Conservation (phyloP, 257 asterid species). For the Jacaranda copaia region DNA sequence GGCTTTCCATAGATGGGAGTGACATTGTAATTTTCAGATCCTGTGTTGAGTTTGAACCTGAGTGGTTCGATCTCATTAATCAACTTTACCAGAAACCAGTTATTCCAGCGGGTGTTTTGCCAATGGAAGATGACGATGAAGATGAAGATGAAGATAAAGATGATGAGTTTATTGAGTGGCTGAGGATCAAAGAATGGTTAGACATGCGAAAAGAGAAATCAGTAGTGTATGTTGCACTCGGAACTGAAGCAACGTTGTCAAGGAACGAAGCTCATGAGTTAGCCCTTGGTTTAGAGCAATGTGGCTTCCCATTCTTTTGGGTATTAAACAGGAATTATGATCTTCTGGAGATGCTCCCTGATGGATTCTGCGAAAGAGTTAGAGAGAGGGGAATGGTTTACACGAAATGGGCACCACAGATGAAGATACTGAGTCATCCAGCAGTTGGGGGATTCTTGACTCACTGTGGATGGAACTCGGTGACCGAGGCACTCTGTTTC, state of each 20-base stretch:
- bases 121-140: slow-evolving; percentile 45
- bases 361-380: slow-evolving; percentile 58
- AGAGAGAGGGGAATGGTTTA: slow-evolving; percentile 39
- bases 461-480: slow-evolving; percentile 94
- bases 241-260: slow-evolving; percentile 71
- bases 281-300: slow-evolving; percentile 73
- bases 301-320: slow-evolving; percentile 82
- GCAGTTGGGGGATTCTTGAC: slow-evolving; percentile 73
- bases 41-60: slow-evolving; percentile 71
- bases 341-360: slow-evolving; percentile 57
- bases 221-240: slow-evolving; percentile 80
- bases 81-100: slow-evolving; percentile 67
- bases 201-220: slow-evolving; percentile 50
- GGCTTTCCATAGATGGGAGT: slow-evolving; percentile 58
- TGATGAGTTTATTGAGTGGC: slow-evolving; percentile 45
- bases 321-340: slow-evolving; percentile 52
- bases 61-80: slow-evolving; percentile 65
- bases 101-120: slow-evolving; percentile 66
- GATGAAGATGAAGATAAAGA: slow-evolving; percentile 17
- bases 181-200: slow-evolving; percentile 57
- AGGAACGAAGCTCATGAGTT: slow-evolving; percentile 56
- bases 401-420: slow-evolving; percentile 82
- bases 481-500: slow-evolving; percentile 66
- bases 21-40: slow-evolving; percentile 71
- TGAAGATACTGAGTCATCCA: slow-evolving; percentile 63